Evolutionary conservation across 208 protist genomes (phyloP).

Genomic region (Wallacemonas collosoma): DNA sequence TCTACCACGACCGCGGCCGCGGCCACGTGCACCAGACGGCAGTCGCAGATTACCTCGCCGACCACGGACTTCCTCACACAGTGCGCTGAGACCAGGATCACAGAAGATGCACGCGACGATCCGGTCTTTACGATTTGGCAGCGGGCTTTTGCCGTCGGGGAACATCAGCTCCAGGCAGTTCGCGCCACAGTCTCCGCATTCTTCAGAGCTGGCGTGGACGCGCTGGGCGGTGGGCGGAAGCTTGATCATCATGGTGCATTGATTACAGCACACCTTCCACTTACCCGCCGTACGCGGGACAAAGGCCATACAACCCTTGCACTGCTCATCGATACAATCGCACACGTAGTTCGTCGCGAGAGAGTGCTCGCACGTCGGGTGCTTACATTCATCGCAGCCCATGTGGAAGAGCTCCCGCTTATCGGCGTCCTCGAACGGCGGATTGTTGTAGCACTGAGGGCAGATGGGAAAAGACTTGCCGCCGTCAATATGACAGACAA

Average conservation of each 20-base stretch:
- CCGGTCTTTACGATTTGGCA: conserved; percentile 75
- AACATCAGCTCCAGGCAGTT: conserved; percentile 80
- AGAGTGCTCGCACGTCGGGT: conserved; percentile 91
- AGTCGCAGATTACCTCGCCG: conserved; percentile 64
- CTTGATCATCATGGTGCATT: conserved; percentile 87
- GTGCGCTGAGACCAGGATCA: conserved; percentile 49
- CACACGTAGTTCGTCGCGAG: conserved; percentile 89
- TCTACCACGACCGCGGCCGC: conserved; percentile 28
- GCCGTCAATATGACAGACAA: conserved; percentile 89
- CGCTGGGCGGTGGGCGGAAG: conserved; percentile 85
- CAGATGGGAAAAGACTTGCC: conserved; percentile 92
- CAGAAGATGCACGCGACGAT: conserved; percentile 84
- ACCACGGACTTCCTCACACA: conserved; percentile 79
- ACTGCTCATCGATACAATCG: conserved; percentile 77
- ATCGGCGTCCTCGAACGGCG: conserved; percentile 85
- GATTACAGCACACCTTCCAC: conserved; percentile 91
- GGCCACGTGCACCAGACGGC: conserved; percentile 25
- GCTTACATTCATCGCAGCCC: conserved; percentile 92
- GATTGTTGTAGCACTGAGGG: conserved; percentile 95
- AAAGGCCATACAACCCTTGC: conserved; percentile 85
- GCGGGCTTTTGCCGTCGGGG: conserved; percentile 75
- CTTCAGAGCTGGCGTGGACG: conserved; percentile 71
- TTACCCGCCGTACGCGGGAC: conserved; percentile 82
- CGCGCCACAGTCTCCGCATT: conserved; percentile 79
- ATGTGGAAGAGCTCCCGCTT: conserved; percentile 47